These are phyloP conservation scores for Knufia fluminis DNA, from an alignment of 2,329 filamentous ascomycete species.

Conservation along the genomic window DNA sequence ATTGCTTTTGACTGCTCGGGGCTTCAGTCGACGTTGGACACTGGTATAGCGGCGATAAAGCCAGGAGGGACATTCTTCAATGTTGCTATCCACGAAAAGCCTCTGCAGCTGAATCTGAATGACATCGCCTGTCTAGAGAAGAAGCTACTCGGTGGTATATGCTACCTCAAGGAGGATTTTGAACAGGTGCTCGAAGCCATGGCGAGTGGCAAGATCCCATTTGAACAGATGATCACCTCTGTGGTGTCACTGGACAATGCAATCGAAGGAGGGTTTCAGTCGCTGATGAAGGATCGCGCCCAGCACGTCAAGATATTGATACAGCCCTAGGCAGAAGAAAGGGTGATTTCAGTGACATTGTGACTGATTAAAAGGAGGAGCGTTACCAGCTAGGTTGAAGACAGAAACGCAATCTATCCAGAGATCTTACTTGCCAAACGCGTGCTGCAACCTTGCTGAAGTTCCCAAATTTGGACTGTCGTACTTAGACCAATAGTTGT, in stretches of 20 bases:
- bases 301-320: not conserved
- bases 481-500: no score
- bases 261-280: not conserved
- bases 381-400: no score
- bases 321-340: no score
- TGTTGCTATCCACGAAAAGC: not conserved
- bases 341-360: no score
- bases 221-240: not conserved
- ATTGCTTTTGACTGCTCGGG: not conserved
- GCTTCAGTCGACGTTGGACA: not conserved
- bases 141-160: slow-evolving; percentile 28
- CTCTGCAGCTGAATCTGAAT: not conserved
- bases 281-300: not conserved
- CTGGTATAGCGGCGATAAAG: not conserved
- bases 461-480: no score
- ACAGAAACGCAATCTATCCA: no score
- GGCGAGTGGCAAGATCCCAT: not conserved
- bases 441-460: no score
- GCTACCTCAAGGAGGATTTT: not conserved
- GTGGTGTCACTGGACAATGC: not conserved
- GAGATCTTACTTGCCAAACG: no score
- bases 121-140: slow-evolving; percentile 13
- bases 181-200: not conserved
- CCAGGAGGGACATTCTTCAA: not conserved
- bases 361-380: no score